These are phyloP conservation scores for Hymenoscyphus repandus DNA, from an alignment of 2,329 filamentous ascomycete species.

Conservation along the genomic window DNA sequence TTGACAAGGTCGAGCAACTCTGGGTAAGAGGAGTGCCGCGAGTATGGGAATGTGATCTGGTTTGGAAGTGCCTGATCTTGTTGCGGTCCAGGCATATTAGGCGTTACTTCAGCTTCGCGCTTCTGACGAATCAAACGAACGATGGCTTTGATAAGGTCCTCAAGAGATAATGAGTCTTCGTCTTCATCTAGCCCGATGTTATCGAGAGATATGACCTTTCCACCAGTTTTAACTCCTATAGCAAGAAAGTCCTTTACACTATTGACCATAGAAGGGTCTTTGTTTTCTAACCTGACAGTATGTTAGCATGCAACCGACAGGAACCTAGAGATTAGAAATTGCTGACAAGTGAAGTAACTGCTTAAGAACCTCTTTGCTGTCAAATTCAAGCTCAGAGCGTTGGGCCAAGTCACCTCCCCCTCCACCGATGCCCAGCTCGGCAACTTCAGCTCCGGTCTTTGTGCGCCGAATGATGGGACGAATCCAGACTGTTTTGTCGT, in stretches of 20 bases:
- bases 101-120: not conserved
- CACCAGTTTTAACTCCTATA: conserved; percentile 17
- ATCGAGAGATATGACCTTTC: conserved; percentile 24
- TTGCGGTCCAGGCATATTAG: not conserved
- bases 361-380: conserved; percentile 41
- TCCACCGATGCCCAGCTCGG: conserved; percentile 72
- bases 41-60: conserved; percentile 68
- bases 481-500: conserved; percentile 62
- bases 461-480: conserved; percentile 69
- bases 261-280: conserved; percentile 33
- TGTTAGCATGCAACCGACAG: not conserved
- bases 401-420: conserved; percentile 71
- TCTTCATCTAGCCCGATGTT: conserved; percentile 16
- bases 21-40: conserved; percentile 79
- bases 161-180: conserved; percentile 18
- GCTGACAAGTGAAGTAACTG: conserved; percentile 49
- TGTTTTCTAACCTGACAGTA: conserved; percentile 18
- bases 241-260: conserved; percentile 24
- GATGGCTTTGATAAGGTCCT: conserved; percentile 23
- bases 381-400: conserved; percentile 58
- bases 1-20: conserved; percentile 70
- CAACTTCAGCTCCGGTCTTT: conserved; percentile 54
- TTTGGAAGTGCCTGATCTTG: conserved; percentile 16
- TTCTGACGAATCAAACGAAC: conserved; percentile 14
- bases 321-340: conserved; percentile 1